Base-by-base conservation (phyloP, 768 basidiomycete genomes). In the Lactarius vividus region DNA sequence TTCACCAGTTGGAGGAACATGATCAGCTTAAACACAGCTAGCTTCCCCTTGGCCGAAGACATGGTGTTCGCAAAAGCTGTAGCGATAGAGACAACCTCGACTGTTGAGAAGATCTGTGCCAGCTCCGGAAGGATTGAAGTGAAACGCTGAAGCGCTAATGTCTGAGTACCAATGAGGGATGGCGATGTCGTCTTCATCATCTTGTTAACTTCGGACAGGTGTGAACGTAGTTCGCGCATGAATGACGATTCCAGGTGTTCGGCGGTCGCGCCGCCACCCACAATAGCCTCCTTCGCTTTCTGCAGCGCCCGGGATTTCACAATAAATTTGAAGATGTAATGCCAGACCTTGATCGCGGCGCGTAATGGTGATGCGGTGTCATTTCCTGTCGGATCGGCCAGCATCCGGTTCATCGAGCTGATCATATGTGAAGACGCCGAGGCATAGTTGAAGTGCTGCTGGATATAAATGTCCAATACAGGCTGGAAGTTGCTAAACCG, bases 121-220 rank as follows among this genome's bases (percentile, higher is more conserved):
- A 98, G 81, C 73, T 94, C 92, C 4, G 96, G 94, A 11, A 98
- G 81, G 68, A 96, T 91, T 28, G 92, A 89, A 2, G 93, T 90
- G 74, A 97, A 98, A 76, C 95, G 91, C 73, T 96, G 94, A 15
- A 97, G 80, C 6, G 94, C 94, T 66, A 96, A 88, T 1, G 94
- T 94, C 73, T 98, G 96, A 2, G 96, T 96, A 59, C 96, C 96
- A 57, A 98, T 94, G 74, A 97, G 90, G n/a, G 91, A 86, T 6
- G 87, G 94, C 2, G 86, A 82, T 0, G 84, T 82, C 2, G 84
- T 85, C 0, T 87, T 82, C 96, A 98, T 96, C 86, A 98, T 89
- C 54, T 85, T 81, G 71, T 92, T 96, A 65, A 97, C 86, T 70
- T 92, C 89, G 2, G 79, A 76, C 11, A 98, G 80, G 73, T 97